Evolutionary conservation across 179 eudicot species (phyloP).

Genomic region (Beta corolliflora): DNA sequence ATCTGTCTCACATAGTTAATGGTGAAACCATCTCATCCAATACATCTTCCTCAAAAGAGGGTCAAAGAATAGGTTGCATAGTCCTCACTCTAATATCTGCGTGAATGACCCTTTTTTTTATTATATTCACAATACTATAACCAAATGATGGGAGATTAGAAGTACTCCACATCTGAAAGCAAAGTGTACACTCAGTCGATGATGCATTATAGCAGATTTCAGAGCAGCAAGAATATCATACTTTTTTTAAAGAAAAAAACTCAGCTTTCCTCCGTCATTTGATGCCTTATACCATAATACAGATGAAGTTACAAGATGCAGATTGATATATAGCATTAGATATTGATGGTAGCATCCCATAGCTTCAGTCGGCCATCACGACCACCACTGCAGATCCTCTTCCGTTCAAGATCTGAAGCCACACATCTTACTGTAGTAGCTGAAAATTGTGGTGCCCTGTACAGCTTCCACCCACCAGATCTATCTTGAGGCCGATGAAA

Average conservation of each 20-base stretch:
- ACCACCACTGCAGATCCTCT: constrained; percentile 89
- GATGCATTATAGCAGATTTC: not conserved
- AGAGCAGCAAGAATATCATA: not conserved
- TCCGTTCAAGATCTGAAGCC: constrained; percentile 73
- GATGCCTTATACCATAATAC: not conserved
- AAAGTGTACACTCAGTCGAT: not conserved
- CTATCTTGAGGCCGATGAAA: constrained; percentile 76
- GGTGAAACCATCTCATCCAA: no score
- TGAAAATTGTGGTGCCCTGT: constrained; percentile 67
- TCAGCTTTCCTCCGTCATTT: not conserved
- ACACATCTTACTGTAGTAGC: constrained; percentile 76
- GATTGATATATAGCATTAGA: constrained; percentile 28
- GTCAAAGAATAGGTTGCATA: not conserved
- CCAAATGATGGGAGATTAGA: no score
- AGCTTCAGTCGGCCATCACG: constrained; percentile 79
- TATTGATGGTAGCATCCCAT: constrained; percentile 89
- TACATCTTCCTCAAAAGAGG: not conserved
- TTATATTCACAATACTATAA: not conserved
- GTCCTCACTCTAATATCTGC: not conserved
- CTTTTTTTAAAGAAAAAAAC: no score
- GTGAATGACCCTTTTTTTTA: not conserved
- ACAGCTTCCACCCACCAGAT: constrained; percentile 81
- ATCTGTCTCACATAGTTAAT: no score
- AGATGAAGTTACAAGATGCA: not conserved
- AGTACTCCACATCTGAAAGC: not conserved